These are phyloP conservation scores for Phytophthora macrochlamydospora DNA, from an alignment of 352 stramenopile species.

Conservation along the genomic window DNA sequence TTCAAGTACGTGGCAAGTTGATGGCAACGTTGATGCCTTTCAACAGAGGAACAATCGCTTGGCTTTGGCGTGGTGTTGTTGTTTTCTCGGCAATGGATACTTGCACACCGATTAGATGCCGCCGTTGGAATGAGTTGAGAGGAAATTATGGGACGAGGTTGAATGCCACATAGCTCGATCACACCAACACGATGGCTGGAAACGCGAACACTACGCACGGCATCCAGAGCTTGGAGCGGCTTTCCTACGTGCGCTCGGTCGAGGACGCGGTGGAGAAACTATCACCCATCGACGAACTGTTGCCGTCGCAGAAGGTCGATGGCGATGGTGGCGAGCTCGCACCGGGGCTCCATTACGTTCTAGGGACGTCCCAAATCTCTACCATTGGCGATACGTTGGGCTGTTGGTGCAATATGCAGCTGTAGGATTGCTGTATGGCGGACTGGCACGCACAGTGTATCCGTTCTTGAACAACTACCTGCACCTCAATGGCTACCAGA, in stretches of 20 bases:
- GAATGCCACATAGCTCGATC: not conserved
- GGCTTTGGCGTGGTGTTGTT: not conserved
- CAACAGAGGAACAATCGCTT: conserved; percentile 12
- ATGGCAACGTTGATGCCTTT: too few species aligned
- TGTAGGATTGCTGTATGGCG: conserved; percentile 66
- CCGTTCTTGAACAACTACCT: conserved; percentile 81
- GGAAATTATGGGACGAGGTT: conserved; percentile 24
- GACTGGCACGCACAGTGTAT: conserved; percentile 65
- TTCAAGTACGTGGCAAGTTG: conserved; percentile 29
- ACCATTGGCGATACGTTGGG: conserved; percentile 53
- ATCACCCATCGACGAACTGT: not conserved
- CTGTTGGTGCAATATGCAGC: conserved; percentile 73
- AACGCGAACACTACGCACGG: conserved; percentile 16
- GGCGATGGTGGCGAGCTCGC: conserved; percentile 12
- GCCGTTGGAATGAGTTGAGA: not conserved
- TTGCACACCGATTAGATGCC: not conserved
- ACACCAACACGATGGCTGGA: conserved; percentile 14
- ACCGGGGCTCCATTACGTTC: conserved; percentile 33
- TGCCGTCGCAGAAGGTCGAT: conserved; percentile 14
- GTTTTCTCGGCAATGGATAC: not conserved
- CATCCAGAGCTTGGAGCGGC: conserved; percentile 23
- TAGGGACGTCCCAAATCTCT: conserved; percentile 59
- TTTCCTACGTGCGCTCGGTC: conserved; percentile 24
- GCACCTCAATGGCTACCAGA: conserved; percentile 71
- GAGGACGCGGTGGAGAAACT: conserved; percentile 8